These are phyloP conservation scores for Trametes versicolor DNA, from an alignment of 1,284 basidiomycete species.

Conservation along the genomic window DNA sequence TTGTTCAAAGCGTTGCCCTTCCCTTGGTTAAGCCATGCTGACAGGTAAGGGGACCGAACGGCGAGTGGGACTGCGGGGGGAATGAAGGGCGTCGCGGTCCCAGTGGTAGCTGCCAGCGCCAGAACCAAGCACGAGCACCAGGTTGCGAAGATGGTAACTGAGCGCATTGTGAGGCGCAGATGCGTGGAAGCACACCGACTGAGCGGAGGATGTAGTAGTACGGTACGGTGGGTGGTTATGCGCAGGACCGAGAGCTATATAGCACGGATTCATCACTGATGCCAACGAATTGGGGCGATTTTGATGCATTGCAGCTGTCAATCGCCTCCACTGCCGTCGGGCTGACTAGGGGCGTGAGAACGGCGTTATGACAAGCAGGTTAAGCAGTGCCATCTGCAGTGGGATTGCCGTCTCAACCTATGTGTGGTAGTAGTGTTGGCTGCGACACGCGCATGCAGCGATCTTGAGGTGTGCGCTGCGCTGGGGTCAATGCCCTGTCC, in stretches of 20 bases:
- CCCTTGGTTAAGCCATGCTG: constrained; percentile 68
- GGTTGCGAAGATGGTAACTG: not conserved
- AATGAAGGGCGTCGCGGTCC: constrained; percentile 67
- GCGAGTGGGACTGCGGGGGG: constrained; percentile 69
- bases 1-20: constrained; percentile 62
- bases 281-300: not conserved
- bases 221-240: not conserved
- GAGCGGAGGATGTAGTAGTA: not conserved
- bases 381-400: not conserved
- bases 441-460: too few species aligned
- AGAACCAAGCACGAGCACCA: not conserved
- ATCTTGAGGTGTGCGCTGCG: too few species aligned
- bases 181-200: not conserved
- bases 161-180: not conserved
- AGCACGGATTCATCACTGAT: not conserved
- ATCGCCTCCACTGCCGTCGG: constrained; percentile 1
- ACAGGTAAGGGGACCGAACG: constrained; percentile 71
- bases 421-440: not conserved
- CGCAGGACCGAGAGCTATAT: not conserved
- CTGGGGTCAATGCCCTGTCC: too few species aligned
- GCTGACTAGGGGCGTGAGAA: not conserved
- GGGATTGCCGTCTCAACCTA: not conserved
- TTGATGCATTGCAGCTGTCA: not conserved
- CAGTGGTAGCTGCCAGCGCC: constrained; percentile 44
- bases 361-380: not conserved